Percentiles rank a stretch among this genome's conserved stretches.
phyloP scores from a whole-genome alignment of 208 protist species.

The Herpetomonas muscarum region DNA sequence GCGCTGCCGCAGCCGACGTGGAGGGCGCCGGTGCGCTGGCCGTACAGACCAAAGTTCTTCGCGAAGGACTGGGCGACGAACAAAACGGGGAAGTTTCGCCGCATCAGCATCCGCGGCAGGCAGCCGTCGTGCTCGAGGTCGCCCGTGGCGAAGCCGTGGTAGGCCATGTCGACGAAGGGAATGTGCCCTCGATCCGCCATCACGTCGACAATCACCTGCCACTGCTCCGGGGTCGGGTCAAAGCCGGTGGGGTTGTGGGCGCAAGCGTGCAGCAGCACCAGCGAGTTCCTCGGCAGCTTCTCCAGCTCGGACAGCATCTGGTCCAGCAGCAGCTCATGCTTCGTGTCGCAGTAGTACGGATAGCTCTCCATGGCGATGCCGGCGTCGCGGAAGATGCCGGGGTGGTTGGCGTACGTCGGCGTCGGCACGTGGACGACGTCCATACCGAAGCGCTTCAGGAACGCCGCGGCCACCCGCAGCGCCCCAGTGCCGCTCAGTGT shows the following conservation, averaged over 20 bases:
- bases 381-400: constrained; percentile 53
- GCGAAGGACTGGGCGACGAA: constrained; percentile 93
- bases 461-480: constrained; percentile 55
- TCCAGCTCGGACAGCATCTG: constrained; percentile 66
- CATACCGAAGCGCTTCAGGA: constrained; percentile 36
- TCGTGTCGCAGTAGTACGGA: constrained; percentile 69
- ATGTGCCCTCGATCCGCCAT: constrained; percentile 72
- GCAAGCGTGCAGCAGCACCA: constrained; percentile 96
- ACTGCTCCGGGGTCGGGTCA: constrained; percentile 94
- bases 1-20: constrained; percentile 62
- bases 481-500: constrained; percentile 82
- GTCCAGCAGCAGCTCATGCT: constrained; percentile 54
- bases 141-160: constrained; percentile 95
- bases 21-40: constrained; percentile 92
- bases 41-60: constrained; percentile 98
- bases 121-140: constrained; percentile 90
- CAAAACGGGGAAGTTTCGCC: constrained; percentile 59
- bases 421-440: constrained; percentile 35
- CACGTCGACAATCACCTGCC: constrained; percentile 84
- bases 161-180: constrained; percentile 94
- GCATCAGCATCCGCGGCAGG: constrained; percentile 55
- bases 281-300: constrained; percentile 53
- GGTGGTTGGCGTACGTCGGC: constrained; percentile 80
- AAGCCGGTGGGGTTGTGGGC: constrained; percentile 98
- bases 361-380: constrained; percentile 45